A percentile compares a stretch with the other conserved stretches of the same genome.
These are phyloP conservation scores for Pythium vanterpoolii DNA, from an alignment of 352 stramenopile genomes.

Conservation along the genomic window DNA sequence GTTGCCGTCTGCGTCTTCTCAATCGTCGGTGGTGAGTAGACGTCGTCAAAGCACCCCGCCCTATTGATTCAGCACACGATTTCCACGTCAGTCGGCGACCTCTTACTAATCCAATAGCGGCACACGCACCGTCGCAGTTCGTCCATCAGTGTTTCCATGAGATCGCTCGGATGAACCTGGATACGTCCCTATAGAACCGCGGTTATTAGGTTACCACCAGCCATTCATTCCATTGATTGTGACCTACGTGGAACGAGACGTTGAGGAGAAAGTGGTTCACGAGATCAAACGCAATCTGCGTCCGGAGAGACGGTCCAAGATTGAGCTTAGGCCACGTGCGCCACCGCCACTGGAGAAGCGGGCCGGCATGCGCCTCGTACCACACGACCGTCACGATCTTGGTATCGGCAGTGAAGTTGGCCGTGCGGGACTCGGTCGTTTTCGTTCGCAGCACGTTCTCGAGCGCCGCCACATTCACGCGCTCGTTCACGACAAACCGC, in stretches of 20 bases:
- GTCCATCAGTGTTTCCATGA: constrained; percentile 38
- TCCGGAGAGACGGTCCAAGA: constrained; percentile 40
- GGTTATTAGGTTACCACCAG: background rate
- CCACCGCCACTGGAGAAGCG: constrained; percentile 27
- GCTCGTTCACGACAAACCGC: constrained; percentile 38
- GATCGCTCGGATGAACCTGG: constrained; percentile 25
- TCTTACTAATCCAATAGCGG: background rate
- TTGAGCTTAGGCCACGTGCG: constrained; percentile 25
- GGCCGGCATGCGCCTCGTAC: constrained; percentile 53
- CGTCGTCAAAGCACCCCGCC: constrained; percentile 50
- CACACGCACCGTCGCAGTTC: constrained; percentile 41
- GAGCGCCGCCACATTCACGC: constrained; percentile 54
- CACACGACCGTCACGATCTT: constrained; percentile 91
- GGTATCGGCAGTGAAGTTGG: constrained; percentile 65
- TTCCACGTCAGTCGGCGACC: background rate
- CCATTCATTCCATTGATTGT: no score
- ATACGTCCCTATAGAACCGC: constrained; percentile 27
- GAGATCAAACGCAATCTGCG: constrained; percentile 60
- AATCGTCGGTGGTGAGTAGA: constrained; percentile 38
- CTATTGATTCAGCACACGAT: constrained; percentile 20
- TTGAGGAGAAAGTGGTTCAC: constrained; percentile 49
- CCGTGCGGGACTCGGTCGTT: constrained; percentile 77
- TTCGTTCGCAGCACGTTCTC: constrained; percentile 42
- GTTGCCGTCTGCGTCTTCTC: constrained; percentile 25
- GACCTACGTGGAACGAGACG: constrained; percentile 51